phyloP scores from a whole-genome alignment of 2,329 filamentous ascomycete species.

The Verticillium albo-atrum region DNA sequence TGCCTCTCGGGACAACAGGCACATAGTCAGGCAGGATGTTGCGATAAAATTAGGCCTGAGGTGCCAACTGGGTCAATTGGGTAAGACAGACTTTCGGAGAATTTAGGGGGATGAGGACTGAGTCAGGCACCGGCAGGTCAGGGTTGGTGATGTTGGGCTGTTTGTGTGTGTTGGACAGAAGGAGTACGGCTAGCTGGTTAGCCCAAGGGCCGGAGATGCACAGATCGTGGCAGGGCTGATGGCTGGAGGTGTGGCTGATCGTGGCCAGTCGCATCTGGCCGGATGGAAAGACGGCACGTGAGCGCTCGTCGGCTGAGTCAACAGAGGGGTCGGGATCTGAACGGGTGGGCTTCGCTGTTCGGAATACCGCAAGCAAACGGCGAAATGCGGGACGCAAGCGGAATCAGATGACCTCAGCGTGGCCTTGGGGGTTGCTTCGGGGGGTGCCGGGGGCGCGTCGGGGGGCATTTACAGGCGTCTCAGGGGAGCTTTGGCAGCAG shows the following conservation, averaged over 20 bases:
- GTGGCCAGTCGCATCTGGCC: not conserved
- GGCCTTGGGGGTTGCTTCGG: not conserved
- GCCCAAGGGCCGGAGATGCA: not conserved
- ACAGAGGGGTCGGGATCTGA: not conserved
- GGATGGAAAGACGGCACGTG: not conserved
- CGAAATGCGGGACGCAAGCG: not conserved
- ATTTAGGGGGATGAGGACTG: not conserved
- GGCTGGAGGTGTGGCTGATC: not conserved
- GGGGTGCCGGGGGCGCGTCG: too few relatives aligned
- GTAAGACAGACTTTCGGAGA: not conserved
- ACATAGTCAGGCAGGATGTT: not conserved
- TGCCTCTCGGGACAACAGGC: too few relatives aligned
- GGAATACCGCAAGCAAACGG: not conserved
- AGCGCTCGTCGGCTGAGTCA: too few relatives aligned
- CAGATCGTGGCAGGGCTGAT: not conserved
- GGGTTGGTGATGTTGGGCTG: not conserved
- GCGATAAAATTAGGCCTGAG: not conserved
- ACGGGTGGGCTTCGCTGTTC: not conserved
- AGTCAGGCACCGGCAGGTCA: conserved; percentile 9
- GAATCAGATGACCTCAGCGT: not conserved
- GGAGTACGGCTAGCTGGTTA: too few relatives aligned
- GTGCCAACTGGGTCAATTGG: not conserved
- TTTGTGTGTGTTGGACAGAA: not conserved
- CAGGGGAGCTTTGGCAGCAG: too few relatives aligned
- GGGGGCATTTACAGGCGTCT: too few relatives aligned